phyloP scores from a whole-genome alignment of 2,329 filamentous ascomycete species.

The Cytospora piceae region DNA sequence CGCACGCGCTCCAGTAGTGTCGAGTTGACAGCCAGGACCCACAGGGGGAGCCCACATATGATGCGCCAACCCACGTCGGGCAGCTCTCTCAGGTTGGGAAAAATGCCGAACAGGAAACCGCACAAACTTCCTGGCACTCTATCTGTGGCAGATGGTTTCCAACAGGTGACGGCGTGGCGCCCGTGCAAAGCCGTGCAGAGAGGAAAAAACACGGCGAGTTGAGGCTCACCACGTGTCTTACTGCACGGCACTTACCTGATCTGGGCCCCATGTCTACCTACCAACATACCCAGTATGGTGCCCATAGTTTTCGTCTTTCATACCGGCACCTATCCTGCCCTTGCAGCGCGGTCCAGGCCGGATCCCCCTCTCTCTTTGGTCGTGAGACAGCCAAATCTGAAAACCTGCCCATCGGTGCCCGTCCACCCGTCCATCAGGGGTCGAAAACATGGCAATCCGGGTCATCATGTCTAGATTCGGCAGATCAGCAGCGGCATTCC shows the following conservation, averaged over 20 bases:
- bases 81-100: not conserved
- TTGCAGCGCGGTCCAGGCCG: slow-evolving; percentile 15
- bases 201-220: not conserved
- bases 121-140: slow-evolving; percentile 10
- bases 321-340: not conserved
- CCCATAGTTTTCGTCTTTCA: slow-evolving; percentile 15
- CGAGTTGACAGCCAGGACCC: not conserved
- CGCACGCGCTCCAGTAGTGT: slow-evolving; percentile 5
- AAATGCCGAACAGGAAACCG: not conserved
- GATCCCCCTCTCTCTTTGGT: slow-evolving; percentile 7
- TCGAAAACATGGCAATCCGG: not conserved
- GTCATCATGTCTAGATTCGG: slow-evolving; percentile 14
- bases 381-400: slow-evolving; percentile 13
- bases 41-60: not conserved
- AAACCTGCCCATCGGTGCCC: slow-evolving; percentile 7
- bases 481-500: slow-evolving; percentile 10
- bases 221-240: slow-evolving; percentile 20
- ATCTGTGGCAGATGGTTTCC: slow-evolving; percentile 18
- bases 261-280: slow-evolving; percentile 8
- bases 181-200: not conserved
- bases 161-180: slow-evolving; percentile 20
- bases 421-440: not conserved
- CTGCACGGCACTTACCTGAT: not conserved
- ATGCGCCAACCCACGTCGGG: not conserved
- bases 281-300: not conserved